These are phyloP conservation scores for Grosmannia serpens DNA, from an alignment of 2,329 filamentous ascomycete genomes.

Conservation along the genomic window DNA sequence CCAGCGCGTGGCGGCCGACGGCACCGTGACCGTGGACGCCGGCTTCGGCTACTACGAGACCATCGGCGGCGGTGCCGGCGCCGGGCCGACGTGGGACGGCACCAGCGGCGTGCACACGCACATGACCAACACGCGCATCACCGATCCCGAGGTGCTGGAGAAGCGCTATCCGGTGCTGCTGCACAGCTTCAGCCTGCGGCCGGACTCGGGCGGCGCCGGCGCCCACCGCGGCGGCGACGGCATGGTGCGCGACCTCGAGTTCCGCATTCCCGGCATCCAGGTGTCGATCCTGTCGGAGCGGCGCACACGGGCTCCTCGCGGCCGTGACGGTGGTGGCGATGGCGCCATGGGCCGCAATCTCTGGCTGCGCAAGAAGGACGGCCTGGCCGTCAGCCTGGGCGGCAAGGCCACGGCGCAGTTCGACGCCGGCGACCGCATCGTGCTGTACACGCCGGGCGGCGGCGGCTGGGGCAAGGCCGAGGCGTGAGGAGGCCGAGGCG, in stretches of 20 bases:
- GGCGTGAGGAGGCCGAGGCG: not conserved
- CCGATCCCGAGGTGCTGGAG: conserved; percentile 22
- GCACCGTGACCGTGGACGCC: not conserved
- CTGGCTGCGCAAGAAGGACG: not conserved
- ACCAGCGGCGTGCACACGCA: conserved; percentile 14
- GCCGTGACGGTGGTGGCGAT: conserved; percentile 19
- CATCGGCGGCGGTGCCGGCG: conserved; percentile 21
- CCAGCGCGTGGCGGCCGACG: not conserved
- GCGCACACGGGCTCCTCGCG: conserved; percentile 20
- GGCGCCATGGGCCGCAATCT: conserved; percentile 7
- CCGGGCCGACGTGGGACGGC: conserved; percentile 18
- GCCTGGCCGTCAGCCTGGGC: not conserved
- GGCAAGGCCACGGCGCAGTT: not conserved
- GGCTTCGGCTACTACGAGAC: conserved; percentile 18
- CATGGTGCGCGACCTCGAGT: conserved; percentile 21
- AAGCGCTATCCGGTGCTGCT: conserved; percentile 22
- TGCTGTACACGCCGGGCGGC: not conserved
- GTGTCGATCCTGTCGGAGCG: conserved; percentile 24
- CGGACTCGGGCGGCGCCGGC: conserved; percentile 18
- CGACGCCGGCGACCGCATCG: not conserved
- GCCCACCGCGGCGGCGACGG: conserved; percentile 21
- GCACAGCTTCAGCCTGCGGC: conserved; percentile 16
- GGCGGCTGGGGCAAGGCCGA: not conserved
- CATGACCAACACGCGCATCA: conserved; percentile 20
- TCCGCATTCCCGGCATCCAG: conserved; percentile 17